Evolutionary conservation across 1,139 yeast genomes (phyloP).

Genomic region (Sugiyamaella paludigena): DNA sequence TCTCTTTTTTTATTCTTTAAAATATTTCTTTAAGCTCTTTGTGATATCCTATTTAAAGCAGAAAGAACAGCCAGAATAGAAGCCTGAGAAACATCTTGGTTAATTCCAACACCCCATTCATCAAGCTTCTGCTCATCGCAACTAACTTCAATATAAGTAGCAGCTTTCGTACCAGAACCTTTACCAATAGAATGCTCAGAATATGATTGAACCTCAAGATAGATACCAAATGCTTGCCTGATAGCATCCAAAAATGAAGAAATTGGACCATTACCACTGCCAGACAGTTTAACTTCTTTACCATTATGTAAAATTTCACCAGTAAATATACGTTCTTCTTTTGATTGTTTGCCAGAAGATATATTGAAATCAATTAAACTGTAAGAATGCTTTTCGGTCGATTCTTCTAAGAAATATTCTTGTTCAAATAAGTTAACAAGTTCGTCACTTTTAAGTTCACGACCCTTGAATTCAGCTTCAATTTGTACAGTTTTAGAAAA

Average conservation of each 20-base stretch:
- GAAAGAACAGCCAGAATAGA: conserved; percentile 78
- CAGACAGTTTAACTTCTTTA: conserved; percentile 47
- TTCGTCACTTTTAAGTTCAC: conserved; percentile 78
- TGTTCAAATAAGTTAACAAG: conserved; percentile 70
- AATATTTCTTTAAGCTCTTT: conserved; percentile 3
- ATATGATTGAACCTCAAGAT: conserved; percentile 74
- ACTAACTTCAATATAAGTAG: conserved; percentile 73
- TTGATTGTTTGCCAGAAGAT: conserved; percentile 32
- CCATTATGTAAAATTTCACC: conserved; percentile 55
- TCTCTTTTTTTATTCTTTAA: no score
- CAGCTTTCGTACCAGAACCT: conserved; percentile 85
- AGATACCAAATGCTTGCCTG: conserved; percentile 53
- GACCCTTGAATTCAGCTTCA: conserved; percentile 77
- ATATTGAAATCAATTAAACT: conserved; percentile 36
- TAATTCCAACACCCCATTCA: conserved; percentile 93
- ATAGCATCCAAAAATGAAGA: conserved; percentile 86
- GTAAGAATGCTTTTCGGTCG: conserved; percentile 35
- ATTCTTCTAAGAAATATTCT: conserved; percentile 57
- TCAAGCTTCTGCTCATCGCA: conserved; percentile 48
- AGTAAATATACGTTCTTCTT: conserved; percentile 47
- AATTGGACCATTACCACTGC: conserved; percentile 92
- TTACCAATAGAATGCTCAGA: conserved; percentile 91
- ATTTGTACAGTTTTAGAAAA: conserved; percentile 82
- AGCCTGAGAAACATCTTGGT: conserved; percentile 90
- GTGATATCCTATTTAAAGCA: conserved; percentile 51